Evolutionary conservation across 2,329 filamentous ascomycete species (phyloP), one percentile per base, ranked within the genome.

Genomic region (Colletotrichum paranaense): DNA sequence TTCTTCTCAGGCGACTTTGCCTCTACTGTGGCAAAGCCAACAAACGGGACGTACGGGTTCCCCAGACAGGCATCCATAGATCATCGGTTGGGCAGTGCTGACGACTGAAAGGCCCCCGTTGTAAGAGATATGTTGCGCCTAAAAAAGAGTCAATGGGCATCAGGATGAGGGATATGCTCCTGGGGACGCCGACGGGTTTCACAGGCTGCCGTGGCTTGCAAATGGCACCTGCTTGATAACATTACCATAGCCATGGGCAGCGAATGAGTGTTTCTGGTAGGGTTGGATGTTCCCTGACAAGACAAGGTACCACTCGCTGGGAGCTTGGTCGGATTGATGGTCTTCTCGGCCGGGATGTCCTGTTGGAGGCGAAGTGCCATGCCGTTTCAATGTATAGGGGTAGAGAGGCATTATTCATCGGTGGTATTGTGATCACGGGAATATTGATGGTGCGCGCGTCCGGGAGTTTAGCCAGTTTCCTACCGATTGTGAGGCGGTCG

Each of bases 81-180:
- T 55, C 65, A 32, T 28, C 52, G 19, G 26, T 19, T 9, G 42
- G 42, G 60, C 42, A 22, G 28, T 35, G 60, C 42, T 9, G 26
- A 63, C 30, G 24, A n/a, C 28, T 30, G n/a, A 32, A 24, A 52
- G 19, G 42, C 30, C 42, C 28, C 28, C 46, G 11, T 63, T 53
- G 60, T 53, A 63, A 53, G 60, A 63, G 42, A 53, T 63, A 6
- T 35, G 42, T 53, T 52, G 60, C 60, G 42, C 26, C 60, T 49
- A 53, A 53, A 19, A 52, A 32, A 49, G 60, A 8, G 42, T 24
- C 28, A 62, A 35, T 22, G 28, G 26, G 26, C 42, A 19, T 30
- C 38, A 30, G 38, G 12, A 62, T 62, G 59, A 28, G 46, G 59
- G 16, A 62, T 49, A 5, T 62, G 38, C 38, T 14, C 35, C 26